Conservation (phyloP, 1,284 basidiomycete species). For the Psilocybe mexicana region DNA sequence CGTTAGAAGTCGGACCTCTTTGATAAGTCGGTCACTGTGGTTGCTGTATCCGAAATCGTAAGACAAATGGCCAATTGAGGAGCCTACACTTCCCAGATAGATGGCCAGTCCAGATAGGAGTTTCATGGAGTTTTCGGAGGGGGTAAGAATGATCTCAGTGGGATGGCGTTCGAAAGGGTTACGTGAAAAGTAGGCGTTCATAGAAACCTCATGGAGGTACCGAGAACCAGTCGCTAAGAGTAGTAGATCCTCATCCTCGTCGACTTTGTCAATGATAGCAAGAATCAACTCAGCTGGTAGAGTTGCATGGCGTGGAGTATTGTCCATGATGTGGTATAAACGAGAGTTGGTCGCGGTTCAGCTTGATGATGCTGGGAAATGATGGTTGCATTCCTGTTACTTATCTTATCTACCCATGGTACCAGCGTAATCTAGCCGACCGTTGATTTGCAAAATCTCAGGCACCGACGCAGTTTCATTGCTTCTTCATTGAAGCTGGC, state of each 20-base stretch:
- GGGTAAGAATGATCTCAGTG: constrained; percentile 6
- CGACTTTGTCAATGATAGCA: constrained; percentile 14
- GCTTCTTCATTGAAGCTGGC: too few species aligned
- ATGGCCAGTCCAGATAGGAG: constrained; percentile 14
- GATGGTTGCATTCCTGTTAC: background rate
- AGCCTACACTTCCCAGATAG: constrained; percentile 9
- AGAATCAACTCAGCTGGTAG: constrained; percentile 20
- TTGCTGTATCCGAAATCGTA: constrained; percentile 19
- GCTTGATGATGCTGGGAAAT: background rate
- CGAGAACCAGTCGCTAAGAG: constrained; percentile 13
- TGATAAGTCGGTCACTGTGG: constrained; percentile 3
- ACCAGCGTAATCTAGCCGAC: too few species aligned
- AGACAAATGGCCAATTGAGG: constrained; percentile 13
- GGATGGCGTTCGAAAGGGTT: constrained; percentile 12
- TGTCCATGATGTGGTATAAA: background rate
- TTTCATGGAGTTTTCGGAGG: constrained; percentile 3
- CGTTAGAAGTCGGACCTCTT: constrained; percentile 13
- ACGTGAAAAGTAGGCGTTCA: constrained; percentile 12
- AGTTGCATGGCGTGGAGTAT: background rate
- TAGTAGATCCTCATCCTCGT: constrained; percentile 16
- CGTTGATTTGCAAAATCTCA: too few species aligned
- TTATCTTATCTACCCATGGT: background rate
- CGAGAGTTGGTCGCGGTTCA: background rate
- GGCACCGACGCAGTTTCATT: too few species aligned
- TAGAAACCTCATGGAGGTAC: constrained; percentile 13